Evolutionary conservation across 441 rosid species (phyloP).

Genomic region (Dalechampia spathulata): DNA sequence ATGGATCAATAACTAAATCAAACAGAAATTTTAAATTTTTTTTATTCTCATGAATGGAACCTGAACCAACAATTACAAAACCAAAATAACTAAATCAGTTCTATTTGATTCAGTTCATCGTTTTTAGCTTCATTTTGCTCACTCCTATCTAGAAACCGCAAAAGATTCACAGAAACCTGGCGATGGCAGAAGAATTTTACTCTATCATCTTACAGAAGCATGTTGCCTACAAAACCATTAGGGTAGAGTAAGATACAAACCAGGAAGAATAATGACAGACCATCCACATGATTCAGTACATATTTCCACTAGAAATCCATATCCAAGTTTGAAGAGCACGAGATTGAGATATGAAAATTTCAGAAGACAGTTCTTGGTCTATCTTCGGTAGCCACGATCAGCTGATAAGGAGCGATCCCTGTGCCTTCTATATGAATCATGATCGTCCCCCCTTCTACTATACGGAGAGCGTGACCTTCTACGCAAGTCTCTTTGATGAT

Average conservation of each 20-base stretch:
- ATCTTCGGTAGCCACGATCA: constrained; percentile 23
- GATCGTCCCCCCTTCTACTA: constrained; percentile 24
- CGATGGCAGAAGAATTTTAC: background rate
- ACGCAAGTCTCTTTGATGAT: constrained; percentile 30
- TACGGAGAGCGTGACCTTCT: constrained; percentile 46
- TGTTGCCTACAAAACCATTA: background rate
- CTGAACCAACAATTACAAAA: no score
- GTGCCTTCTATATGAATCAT: constrained; percentile 32
- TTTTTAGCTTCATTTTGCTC: no score
- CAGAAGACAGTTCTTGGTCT: background rate
- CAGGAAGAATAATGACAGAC: background rate
- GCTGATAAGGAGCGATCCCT: constrained; percentile 33
- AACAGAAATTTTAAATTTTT: no score
- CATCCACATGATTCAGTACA: background rate
- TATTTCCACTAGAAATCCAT: constrained; percentile 2
- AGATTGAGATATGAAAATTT: background rate
- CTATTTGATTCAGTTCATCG: no score
- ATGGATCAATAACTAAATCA: no score
- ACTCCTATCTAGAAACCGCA: no score
- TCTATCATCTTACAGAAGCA: background rate
- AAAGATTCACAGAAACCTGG: no score
- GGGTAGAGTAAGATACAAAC: background rate
- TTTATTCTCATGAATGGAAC: no score
- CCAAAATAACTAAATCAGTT: no score
- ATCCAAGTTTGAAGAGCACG: background rate